phyloP scores from a whole-genome alignment of 495 filamentous ascomycete species.

The Aspergillus cristatus region DNA sequence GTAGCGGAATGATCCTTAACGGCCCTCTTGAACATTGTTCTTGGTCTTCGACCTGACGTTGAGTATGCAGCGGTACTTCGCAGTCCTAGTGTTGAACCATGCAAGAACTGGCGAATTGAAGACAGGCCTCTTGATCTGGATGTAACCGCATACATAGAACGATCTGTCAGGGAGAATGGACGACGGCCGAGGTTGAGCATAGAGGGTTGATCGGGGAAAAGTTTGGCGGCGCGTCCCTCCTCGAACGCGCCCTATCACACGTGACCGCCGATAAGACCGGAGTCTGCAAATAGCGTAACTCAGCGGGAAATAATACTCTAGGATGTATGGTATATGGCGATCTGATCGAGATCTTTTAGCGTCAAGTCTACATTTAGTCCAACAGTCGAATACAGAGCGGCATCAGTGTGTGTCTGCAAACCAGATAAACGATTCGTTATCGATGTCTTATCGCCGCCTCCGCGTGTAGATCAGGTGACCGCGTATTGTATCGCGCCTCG shows the following conservation, averaged over 20 bases:
- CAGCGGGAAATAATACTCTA: no score
- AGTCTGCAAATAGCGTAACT: no score
- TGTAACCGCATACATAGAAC: constrained; percentile 29
- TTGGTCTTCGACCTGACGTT: constrained; percentile 11
- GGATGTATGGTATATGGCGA: no score
- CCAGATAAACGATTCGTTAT: no score
- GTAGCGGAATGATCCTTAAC: constrained; percentile 32
- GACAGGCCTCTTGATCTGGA: constrained; percentile 8
- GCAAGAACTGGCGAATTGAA: constrained; percentile 14
- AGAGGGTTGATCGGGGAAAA: no score
- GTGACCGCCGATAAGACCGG: constrained; percentile 26
- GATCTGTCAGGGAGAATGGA: not conserved
- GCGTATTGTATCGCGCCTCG: not conserved
- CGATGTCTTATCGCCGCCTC: no score
- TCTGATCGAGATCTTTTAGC: no score
- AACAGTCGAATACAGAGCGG: no score
- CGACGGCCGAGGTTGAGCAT: not conserved
- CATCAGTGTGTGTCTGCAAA: no score
- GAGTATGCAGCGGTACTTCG: constrained; percentile 18
- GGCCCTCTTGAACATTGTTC: constrained; percentile 37
- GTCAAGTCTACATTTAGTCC: no score
- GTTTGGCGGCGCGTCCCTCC: no score
- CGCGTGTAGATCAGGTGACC: not conserved
- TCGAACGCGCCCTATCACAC: constrained; percentile 24
- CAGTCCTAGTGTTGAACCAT: constrained; percentile 13